Evolutionary conservation across 1,284 basidiomycete genomes (phyloP), one percentile per base, ranked within the genome.

Genomic region (Coniophora puteana): DNA sequence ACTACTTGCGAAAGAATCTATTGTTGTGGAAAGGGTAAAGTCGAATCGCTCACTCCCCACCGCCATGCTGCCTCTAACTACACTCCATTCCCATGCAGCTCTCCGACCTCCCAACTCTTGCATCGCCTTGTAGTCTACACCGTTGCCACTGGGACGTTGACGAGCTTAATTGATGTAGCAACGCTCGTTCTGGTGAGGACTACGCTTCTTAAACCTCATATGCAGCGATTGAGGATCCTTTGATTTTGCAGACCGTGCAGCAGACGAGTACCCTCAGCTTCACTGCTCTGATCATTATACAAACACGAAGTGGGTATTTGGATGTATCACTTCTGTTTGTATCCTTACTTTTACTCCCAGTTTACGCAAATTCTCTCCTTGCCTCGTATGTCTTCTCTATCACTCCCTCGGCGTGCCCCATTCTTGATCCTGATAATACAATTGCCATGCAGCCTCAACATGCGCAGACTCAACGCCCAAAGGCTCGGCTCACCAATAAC

Each of bases 361-460:
- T 58, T 10, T 58, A 58, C 7, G 54, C 56, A 36, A 58, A 58
- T 36, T 59, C 56, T 14, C 52, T 58, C 25, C 52, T 58, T 21
- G 46, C 54, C 29, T 58, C 56, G 56, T 60, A 22, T 36, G 55
- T 47, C n/a, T 20, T 16, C 5, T 13, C n/a, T 7, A 18, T 22
- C 13, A 20, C n/a, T 11, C n/a, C 17, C 12, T 13, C 11, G 2
- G 14, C 22, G 8, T 20, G 6, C 11, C 18, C 3, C n/a, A 10
- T 27, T 10, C 26, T 27, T 27, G 10, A 10, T 27, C n/a, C 26
- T n/a, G 10, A 10, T n/a, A 27, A 10, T n/a, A 10, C 26, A 10
- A 10, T 27, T n/a, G 10, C 28, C 25, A 14, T 14, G 13, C 22
- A 30, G 5, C 18, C 10, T 4, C 26, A 10, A 10, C 26, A 27